Percentiles rank a stretch among this genome's conserved stretches.
Evolutionary conservation across 306 rosid species (phyloP).

Genomic region (Vigna unguiculata): DNA sequence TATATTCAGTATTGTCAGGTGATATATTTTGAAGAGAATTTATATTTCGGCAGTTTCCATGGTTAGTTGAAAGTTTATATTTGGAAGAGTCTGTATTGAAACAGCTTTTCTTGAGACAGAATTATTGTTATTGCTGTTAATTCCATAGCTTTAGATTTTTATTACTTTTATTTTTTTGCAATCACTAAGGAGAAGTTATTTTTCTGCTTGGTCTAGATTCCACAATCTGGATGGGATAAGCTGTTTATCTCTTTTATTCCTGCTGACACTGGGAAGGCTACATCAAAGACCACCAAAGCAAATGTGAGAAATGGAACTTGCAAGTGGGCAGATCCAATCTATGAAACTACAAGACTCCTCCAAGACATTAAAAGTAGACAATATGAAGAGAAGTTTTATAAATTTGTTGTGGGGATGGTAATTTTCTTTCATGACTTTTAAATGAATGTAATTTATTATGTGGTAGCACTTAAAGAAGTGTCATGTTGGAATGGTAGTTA

Average conservation of each 20-base stretch:
- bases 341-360: slow-evolving; percentile 96
- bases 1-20: background rate
- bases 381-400: slow-evolving; percentile 89
- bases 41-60: slow-evolving; percentile 5
- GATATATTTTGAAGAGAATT: slow-evolving; percentile 13
- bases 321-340: slow-evolving; percentile 98
- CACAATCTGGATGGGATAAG: slow-evolving; percentile 98
- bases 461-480: slow-evolving; percentile 32
- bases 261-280: slow-evolving; percentile 88
- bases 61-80: background rate
- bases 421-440: slow-evolving; percentile 45
- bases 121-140: slow-evolving; percentile 14
- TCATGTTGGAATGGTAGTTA: slow-evolving; percentile 21
- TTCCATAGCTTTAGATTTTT: slow-evolving; percentile 10
- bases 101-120: slow-evolving; percentile 17
- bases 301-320: slow-evolving; percentile 97
- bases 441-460: slow-evolving; percentile 16
- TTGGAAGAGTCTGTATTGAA: slow-evolving; percentile 30
- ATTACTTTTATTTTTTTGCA: slow-evolving; percentile 30
- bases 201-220: slow-evolving; percentile 70
- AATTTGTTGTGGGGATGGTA: slow-evolving; percentile 93
- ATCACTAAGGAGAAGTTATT: slow-evolving; percentile 46
- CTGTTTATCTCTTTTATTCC: slow-evolving; percentile 85
- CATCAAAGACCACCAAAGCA: slow-evolving; percentile 92
- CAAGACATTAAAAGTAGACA: slow-evolving; percentile 87